phyloP scores from a whole-genome alignment of 208 protist species.

The Angomonas deanei region DNA sequence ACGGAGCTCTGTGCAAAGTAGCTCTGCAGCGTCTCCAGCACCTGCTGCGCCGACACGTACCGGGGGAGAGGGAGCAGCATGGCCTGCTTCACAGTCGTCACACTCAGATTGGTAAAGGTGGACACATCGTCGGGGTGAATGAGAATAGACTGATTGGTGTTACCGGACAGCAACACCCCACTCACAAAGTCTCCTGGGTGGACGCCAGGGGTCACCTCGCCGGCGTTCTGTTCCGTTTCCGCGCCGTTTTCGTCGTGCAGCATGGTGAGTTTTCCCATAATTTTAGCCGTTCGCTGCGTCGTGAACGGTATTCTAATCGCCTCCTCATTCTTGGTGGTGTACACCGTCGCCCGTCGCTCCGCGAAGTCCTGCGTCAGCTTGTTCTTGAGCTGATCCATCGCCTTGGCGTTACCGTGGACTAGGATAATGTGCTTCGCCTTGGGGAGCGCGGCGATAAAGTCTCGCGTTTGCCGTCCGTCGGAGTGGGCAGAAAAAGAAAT shows the following conservation, averaged over 20 bases:
- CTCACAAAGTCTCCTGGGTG: conserved; percentile 52
- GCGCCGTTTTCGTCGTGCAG: conserved; percentile 22
- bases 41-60: conserved; percentile 64
- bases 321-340: conserved; percentile 93
- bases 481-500: conserved; percentile 98
- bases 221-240: not conserved
- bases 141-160: conserved; percentile 77
- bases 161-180: conserved; percentile 84
- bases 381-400: conserved; percentile 92
- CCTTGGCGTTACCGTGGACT: conserved; percentile 94
- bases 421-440: conserved; percentile 89
- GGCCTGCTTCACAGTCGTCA: conserved; percentile 75
- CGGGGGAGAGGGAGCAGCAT: conserved; percentile 81
- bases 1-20: conserved; percentile 86
- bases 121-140: conserved; percentile 84
- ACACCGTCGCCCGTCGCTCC: conserved; percentile 70
- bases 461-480: conserved; percentile 91
- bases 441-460: conserved; percentile 80
- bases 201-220: not conserved
- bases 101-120: conserved; percentile 78
- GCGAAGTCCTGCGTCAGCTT: conserved; percentile 86
- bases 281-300: conserved; percentile 89
- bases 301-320: conserved; percentile 92
- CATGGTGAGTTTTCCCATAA: conserved; percentile 76
- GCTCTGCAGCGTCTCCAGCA: conserved; percentile 70